These are phyloP conservation scores for Phaeosphaeriaceae sp. DNA, from an alignment of 2,329 filamentous ascomycete species.

Conservation along the genomic window DNA sequence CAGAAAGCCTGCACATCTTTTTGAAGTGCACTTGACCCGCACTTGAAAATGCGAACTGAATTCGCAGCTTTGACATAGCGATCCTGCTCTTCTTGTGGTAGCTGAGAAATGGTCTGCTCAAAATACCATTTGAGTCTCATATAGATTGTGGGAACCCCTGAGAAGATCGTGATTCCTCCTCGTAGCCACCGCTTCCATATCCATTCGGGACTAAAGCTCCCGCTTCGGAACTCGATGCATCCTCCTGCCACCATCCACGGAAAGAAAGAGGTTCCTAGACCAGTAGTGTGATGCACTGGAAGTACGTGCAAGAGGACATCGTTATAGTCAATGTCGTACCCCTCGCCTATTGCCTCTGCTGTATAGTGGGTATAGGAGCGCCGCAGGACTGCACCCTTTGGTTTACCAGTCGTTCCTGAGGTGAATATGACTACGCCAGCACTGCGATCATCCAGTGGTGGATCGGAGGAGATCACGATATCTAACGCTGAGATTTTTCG, in stretches of 20 bases:
- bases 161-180: conserved; percentile 44
- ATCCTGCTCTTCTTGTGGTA: conserved; percentile 33
- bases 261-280: conserved; percentile 45
- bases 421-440: conserved; percentile 55
- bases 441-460: conserved; percentile 49
- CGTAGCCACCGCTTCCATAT: conserved; percentile 45
- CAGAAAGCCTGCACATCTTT: conserved; percentile 59
- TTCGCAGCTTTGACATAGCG: conserved; percentile 54
- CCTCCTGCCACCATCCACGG: conserved; percentile 41
- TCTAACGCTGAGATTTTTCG: conserved; percentile 41
- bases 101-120: conserved; percentile 41
- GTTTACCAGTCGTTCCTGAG: conserved; percentile 55
- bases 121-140: conserved; percentile 46
- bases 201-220: conserved; percentile 42
- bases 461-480: conserved; percentile 48
- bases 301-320: conserved; percentile 44
- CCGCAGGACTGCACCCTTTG: conserved; percentile 55
- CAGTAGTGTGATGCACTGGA: conserved; percentile 46
- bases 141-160: conserved; percentile 46
- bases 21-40: conserved; percentile 58
- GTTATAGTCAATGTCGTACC: conserved; percentile 36
- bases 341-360: conserved; percentile 41
- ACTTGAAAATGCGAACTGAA: conserved; percentile 51
- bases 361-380: conserved; percentile 48
- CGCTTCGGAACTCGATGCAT: conserved; percentile 44